Evolutionary conservation across 345 rosid species (phyloP).

Genomic region (Gossypium longicalyx): DNA sequence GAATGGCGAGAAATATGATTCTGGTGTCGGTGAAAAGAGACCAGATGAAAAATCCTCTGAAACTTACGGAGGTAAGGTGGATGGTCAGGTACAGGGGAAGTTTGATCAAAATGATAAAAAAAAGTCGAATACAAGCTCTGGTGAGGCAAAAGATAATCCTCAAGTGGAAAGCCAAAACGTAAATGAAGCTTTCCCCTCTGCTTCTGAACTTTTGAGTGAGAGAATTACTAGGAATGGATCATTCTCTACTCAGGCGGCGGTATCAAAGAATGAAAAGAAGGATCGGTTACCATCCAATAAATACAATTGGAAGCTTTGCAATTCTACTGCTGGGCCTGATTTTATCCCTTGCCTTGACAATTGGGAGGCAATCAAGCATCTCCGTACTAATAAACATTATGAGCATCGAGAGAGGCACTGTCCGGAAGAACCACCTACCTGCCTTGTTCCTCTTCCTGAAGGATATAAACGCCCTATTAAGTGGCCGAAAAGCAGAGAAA

Average conservation of each 20-base stretch:
- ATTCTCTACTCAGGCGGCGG: conserved; percentile 85
- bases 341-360: conserved; percentile 98
- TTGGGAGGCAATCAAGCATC: conserved; percentile 68
- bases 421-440: conserved; percentile 82
- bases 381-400: conserved; percentile 73
- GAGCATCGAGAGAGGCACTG: conserved; percentile 99
- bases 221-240: conserved; percentile 60
- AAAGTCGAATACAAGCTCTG: conserved; percentile 32
- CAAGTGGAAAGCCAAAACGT: conserved; percentile 41
- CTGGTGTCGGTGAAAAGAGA: conserved; percentile 28
- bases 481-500: conserved; percentile 97
- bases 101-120: conserved; percentile 32
- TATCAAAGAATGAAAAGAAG: conserved; percentile 85
- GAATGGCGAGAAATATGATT: conserved; percentile 26
- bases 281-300: conserved; percentile 45
- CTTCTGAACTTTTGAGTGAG: conserved; percentile 79
- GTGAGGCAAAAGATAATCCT: conserved; percentile 35
- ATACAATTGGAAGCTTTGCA: conserved; percentile 78
- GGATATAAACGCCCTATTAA: conserved; percentile 71
- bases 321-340: conserved; percentile 85
- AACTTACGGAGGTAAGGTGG: conserved; percentile 30
- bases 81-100: conserved; percentile 44
- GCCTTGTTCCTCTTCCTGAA: conserved; percentile 84
- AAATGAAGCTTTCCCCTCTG: conserved; percentile 64
- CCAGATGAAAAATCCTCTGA: conserved; percentile 28